Conservation (phyloP, 768 basidiomycete species). For the Rhizopogon vinicolor region DNA sequence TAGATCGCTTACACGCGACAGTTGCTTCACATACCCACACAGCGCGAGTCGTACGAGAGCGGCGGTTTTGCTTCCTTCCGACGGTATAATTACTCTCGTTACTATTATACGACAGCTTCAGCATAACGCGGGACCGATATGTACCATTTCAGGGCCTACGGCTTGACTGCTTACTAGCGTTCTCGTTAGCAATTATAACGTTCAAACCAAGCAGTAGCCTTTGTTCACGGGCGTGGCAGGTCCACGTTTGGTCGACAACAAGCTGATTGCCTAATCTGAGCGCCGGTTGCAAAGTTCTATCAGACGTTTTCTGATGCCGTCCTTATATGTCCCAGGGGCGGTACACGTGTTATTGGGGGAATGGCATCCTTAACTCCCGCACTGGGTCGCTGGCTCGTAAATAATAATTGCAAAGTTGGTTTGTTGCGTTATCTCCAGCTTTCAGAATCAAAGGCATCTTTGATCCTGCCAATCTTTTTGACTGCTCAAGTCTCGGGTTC, state of each 20-base stretch:
- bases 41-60: background rate
- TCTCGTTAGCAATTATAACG: background rate
- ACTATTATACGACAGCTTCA: background rate
- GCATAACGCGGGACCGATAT: constrained; percentile 15
- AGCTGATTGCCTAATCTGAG: constrained; percentile 14
- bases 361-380: constrained; percentile 10
- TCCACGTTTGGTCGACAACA: constrained; percentile 16
- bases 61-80: background rate
- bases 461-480: background rate
- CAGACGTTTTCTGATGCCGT: constrained; percentile 29
- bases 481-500: background rate
- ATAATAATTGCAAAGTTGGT: background rate
- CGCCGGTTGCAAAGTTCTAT: constrained; percentile 6
- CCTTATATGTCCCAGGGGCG: background rate
- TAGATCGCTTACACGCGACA: background rate
- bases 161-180: constrained; percentile 6
- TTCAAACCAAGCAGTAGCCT: background rate
- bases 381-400: background rate
- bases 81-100: background rate
- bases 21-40: background rate
- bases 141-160: background rate
- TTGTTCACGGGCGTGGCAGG: background rate
- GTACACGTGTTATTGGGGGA: background rate
- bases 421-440: constrained; percentile 8
- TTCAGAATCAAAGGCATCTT: background rate